phyloP scores from a whole-genome alignment of 805 yeast species.

The Ogataea ganodermae region DNA sequence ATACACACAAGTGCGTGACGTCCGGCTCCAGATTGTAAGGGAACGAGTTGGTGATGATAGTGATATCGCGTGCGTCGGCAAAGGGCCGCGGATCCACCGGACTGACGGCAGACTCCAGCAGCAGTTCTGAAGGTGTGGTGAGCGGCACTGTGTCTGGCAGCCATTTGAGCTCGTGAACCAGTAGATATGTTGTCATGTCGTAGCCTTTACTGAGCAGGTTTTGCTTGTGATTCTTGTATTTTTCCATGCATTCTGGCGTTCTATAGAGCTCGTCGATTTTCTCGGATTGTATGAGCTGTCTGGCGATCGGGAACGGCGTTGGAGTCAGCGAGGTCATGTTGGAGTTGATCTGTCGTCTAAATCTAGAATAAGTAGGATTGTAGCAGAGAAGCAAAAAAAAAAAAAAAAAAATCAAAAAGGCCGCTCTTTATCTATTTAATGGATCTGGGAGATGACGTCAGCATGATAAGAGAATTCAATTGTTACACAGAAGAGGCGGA shows the following conservation, averaged over 20 bases:
- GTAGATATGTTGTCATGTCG: constrained; percentile 50
- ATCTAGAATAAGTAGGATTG: too few relatives aligned
- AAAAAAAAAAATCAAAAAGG: too few relatives aligned
- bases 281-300: constrained; percentile 41
- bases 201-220: constrained; percentile 37
- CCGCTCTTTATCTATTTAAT: too few relatives aligned
- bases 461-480: background rate
- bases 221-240: constrained; percentile 49
- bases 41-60: constrained; percentile 57
- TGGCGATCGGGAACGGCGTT: constrained; percentile 49
- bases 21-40: constrained; percentile 61
- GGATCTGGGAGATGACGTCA: background rate
- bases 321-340: constrained; percentile 32
- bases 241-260: constrained; percentile 42
- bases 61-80: constrained; percentile 43
- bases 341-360: too few relatives aligned
- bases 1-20: constrained; percentile 60
- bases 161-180: constrained; percentile 56
- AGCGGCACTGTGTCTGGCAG: constrained; percentile 27
- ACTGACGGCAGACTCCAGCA: constrained; percentile 22
- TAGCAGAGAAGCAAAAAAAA: background rate
- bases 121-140: constrained; percentile 15
- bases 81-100: constrained; percentile 44
- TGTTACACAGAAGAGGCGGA: too few relatives aligned
- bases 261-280: constrained; percentile 52